These are phyloP conservation scores for Inga laurina DNA, from an alignment of 306 rosid genomes.

Conservation along the genomic window DNA sequence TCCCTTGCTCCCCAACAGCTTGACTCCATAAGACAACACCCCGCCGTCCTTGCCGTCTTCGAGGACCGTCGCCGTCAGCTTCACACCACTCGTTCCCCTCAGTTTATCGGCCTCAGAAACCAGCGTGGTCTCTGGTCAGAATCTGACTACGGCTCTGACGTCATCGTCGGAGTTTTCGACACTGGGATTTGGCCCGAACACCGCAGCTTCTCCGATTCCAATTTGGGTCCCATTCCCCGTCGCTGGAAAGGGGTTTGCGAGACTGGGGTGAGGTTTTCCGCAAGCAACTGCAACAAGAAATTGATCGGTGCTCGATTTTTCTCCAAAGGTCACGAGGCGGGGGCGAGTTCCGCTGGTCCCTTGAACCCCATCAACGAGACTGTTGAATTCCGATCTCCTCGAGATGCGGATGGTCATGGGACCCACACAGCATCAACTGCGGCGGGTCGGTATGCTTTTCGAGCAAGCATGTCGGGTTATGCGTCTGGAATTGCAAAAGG, in stretches of 20 bases:
- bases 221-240: constrained; percentile 61
- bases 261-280: constrained; percentile 45
- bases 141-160: constrained; percentile 73
- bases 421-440: constrained; percentile 80
- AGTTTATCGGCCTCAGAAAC: constrained; percentile 69
- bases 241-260: constrained; percentile 70
- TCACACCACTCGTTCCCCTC: constrained; percentile 83
- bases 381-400: constrained; percentile 60
- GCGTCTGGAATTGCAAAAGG: constrained; percentile 73
- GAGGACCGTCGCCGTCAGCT: constrained; percentile 67
- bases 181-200: constrained; percentile 77
- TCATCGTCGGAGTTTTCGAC: constrained; percentile 60
- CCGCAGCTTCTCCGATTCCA: constrained; percentile 61
- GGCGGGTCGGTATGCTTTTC: constrained; percentile 58
- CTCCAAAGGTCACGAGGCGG: constrained; percentile 67
- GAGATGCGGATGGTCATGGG: constrained; percentile 81
- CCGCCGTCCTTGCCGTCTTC: constrained; percentile 57
- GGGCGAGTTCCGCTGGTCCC: constrained; percentile 44
- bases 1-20: constrained; percentile 38
- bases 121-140: constrained; percentile 79
- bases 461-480: constrained; percentile 63
- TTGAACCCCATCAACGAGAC: constrained; percentile 50
- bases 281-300: constrained; percentile 52
- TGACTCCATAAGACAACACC: constrained; percentile 42
- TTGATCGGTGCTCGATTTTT: constrained; percentile 69